phyloP scores from a whole-genome alignment of 2,329 filamentous ascomycete genomes.

The Claviceps quebecensis region DNA sequence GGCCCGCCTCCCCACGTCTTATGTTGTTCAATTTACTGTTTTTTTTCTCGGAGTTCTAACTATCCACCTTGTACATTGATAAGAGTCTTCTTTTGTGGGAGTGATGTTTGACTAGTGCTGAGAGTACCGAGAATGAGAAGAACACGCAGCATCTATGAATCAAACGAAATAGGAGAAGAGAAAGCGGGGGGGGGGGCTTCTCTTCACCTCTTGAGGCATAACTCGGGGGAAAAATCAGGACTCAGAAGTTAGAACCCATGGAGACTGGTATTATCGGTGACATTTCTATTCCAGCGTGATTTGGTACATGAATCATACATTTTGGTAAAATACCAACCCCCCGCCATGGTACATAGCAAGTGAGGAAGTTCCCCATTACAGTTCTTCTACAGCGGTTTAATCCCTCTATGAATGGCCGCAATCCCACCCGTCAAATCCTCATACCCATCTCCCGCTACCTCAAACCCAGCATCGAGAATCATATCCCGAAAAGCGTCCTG shows the following conservation, averaged over 20 bases:
- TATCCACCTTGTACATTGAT: no score
- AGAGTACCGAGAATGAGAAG: background rate
- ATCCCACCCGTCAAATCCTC: constrained; percentile 88
- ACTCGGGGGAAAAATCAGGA: background rate
- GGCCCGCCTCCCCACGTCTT: constrained; percentile 6
- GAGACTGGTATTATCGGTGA: constrained; percentile 10
- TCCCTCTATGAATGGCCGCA: constrained; percentile 89
- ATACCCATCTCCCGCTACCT: constrained; percentile 68
- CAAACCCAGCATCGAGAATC: constrained; percentile 74
- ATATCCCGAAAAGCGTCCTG: constrained; percentile 74
- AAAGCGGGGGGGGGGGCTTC: background rate
- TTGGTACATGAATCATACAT: background rate
- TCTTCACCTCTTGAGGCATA: background rate
- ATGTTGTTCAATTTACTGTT: constrained; percentile 13
- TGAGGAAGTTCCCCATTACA: background rate
- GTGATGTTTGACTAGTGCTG: background rate
- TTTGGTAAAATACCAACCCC: background rate
- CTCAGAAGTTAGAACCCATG: background rate
- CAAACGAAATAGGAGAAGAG: background rate
- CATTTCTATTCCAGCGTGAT: constrained; percentile 4
- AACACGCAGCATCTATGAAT: background rate
- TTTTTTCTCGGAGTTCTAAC: background rate
- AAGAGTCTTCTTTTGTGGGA: background rate
- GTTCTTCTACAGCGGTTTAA: constrained; percentile 52
- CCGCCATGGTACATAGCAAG: background rate